Evolutionary conservation across 495 filamentous ascomycete species (phyloP).

Genomic region (Durotheca rogersii): DNA sequence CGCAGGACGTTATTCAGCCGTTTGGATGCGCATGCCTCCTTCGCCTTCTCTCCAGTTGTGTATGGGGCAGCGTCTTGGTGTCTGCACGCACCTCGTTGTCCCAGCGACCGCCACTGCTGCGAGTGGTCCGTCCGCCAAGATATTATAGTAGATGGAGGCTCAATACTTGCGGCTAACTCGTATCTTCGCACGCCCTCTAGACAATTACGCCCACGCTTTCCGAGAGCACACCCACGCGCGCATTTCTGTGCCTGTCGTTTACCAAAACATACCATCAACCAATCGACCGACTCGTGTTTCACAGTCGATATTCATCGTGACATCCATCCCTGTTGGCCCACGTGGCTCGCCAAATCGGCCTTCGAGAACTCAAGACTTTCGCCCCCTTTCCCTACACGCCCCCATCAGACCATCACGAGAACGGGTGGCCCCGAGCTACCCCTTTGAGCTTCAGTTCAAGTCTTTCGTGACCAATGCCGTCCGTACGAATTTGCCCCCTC

Average conservation of each 20-base stretch:
- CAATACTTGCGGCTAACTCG: conserved; percentile 5
- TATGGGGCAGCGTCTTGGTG: conserved; percentile 7
- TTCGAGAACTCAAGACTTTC: conserved; percentile 14
- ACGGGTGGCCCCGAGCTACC: conserved; percentile 27
- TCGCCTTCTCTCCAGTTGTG: conserved; percentile 8
- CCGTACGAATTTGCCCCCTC: conserved; percentile 45
- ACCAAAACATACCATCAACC: conserved; percentile 14
- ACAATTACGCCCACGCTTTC: too few species aligned
- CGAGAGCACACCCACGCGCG: not conserved
- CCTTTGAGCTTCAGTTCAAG: conserved; percentile 22
- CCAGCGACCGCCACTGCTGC: too few species aligned
- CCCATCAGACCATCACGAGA: conserved; percentile 25
- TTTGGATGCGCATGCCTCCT: conserved; percentile 1
- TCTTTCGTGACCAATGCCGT: conserved; percentile 41
- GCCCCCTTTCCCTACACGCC: conserved; percentile 3
- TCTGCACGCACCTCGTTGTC: not conserved
- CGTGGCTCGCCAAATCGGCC: conserved; percentile 24
- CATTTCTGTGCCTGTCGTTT: conserved; percentile 5
- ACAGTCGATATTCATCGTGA: conserved; percentile 13
- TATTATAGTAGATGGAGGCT: not conserved
- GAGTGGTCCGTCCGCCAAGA: not conserved
- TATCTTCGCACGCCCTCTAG: conserved; percentile 3
- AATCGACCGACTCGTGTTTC: conserved; percentile 19
- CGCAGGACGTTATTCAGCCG: not conserved
- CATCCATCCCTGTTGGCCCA: conserved; percentile 18